Conservation (phyloP, 768 basidiomycete genomes). For the Agrocybe praecox region DNA sequence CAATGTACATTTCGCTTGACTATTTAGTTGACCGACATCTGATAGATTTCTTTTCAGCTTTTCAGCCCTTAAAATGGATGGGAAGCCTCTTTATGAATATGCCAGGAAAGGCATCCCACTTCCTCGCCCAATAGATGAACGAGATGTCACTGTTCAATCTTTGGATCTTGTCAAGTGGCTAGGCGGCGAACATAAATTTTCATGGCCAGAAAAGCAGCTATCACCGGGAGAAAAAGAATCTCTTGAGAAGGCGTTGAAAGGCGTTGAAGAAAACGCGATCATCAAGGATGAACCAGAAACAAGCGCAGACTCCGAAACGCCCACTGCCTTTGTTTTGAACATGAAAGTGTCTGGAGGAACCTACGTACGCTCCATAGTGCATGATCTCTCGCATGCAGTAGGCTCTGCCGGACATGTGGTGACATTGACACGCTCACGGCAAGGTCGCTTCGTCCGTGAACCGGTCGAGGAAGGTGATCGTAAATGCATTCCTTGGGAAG, state of each 20-base stretch:
- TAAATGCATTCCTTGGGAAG: slow-evolving; percentile 73
- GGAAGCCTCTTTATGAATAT: slow-evolving; percentile 93
- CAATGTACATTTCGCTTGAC: slow-evolving; percentile 60
- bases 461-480: slow-evolving; percentile 51
- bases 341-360: slow-evolving; percentile 98
- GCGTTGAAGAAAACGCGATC: slow-evolving; percentile 40
- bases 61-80: slow-evolving; percentile 99
- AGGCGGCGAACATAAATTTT: slow-evolving; percentile 72
- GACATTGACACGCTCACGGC: slow-evolving; percentile 84
- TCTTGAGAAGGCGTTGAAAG: slow-evolving; percentile 63
- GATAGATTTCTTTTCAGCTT: slow-evolving; percentile 55
- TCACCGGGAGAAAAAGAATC: slow-evolving; percentile 69
- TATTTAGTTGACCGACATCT: neutral
- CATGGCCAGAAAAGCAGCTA: slow-evolving; percentile 75
- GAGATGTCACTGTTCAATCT: slow-evolving; percentile 80
- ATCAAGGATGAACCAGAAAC: slow-evolving; percentile 43
- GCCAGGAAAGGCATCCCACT: slow-evolving; percentile 89
- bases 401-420: slow-evolving; percentile 94
- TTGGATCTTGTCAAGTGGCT: slow-evolving; percentile 82
- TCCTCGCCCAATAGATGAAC: slow-evolving; percentile 90
- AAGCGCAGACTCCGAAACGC: slow-evolving; percentile 36
- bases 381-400: slow-evolving; percentile 85
- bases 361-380: slow-evolving; percentile 94
- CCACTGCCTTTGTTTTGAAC: slow-evolving; percentile 81
- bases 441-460: slow-evolving; percentile 75